These are phyloP conservation scores for Pythium dissotocum DNA, from an alignment of 352 stramenopile species.

Conservation along the genomic window DNA sequence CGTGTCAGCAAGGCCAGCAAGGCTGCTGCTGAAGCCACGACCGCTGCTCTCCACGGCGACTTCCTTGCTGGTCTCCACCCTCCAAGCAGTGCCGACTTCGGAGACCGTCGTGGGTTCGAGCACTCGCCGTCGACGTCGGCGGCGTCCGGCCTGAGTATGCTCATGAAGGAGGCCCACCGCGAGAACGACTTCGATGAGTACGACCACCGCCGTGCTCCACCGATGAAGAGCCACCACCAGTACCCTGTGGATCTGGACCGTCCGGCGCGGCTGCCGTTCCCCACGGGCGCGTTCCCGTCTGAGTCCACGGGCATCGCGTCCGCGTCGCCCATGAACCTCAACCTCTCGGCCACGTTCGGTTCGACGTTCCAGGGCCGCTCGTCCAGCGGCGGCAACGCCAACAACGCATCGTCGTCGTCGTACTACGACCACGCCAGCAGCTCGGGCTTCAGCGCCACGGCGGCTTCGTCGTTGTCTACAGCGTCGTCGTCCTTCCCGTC, in stretches of 20 bases:
- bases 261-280: conserved; percentile 52
- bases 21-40: conserved; percentile 4
- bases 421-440: conserved; percentile 35
- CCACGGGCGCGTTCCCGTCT: conserved; percentile 58
- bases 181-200: conserved; percentile 17
- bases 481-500: conserved; percentile 37
- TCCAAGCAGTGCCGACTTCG: background rate
- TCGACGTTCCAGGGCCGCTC: conserved; percentile 44
- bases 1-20: conserved; percentile 17
- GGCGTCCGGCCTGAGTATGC: conserved; percentile 16
- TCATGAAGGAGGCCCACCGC: conserved; percentile 23
- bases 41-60: conserved; percentile 7
- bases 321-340: conserved; percentile 27
- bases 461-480: conserved; percentile 8
- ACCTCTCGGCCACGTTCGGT: conserved; percentile 30
- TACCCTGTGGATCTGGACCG: conserved; percentile 32
- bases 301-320: conserved; percentile 32
- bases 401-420: conserved; percentile 19
- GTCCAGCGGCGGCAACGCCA: conserved; percentile 15
- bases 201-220: conserved; percentile 10
- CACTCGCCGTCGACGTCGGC: conserved; percentile 18
- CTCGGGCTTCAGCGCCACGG: conserved; percentile 14
- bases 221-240: conserved; percentile 9
- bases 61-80: conserved; percentile 1
- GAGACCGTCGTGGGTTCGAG: conserved; percentile 1